phyloP scores from a whole-genome alignment of 805 yeast species.

The Citeromyces nyonsensis region DNA sequence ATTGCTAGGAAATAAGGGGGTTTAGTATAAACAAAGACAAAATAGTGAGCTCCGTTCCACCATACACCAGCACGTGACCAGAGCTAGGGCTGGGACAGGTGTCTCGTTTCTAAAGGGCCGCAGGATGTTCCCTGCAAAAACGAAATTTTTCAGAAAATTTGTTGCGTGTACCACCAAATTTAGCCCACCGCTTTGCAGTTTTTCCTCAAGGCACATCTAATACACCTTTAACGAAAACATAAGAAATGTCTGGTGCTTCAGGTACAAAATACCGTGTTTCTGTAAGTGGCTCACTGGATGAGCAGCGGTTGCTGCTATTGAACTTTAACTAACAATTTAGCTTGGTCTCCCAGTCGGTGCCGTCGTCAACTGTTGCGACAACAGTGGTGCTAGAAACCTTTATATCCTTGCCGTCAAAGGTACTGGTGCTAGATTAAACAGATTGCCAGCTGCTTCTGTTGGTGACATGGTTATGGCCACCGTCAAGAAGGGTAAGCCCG shows the following conservation, averaged over 20 bases:
- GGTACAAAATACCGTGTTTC: constrained; percentile 99
- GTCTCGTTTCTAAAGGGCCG: background rate
- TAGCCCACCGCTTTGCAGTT: background rate
- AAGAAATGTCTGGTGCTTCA: constrained; percentile 85
- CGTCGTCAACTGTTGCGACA: constrained; percentile 99
- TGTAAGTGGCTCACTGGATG: constrained; percentile 38
- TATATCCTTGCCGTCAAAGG: constrained; percentile 98
- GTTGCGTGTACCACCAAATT: background rate
- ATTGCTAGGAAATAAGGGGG: constrained; percentile 1
- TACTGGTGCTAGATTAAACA: constrained; percentile 98
- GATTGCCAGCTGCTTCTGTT: constrained; percentile 99
- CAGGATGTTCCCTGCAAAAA: background rate
- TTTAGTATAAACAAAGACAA: no score
- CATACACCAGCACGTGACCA: no score
- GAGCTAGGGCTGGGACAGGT: no score
- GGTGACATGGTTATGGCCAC: constrained; percentile 99
- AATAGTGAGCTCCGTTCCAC: background rate
- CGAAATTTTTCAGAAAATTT: constrained; percentile 1
- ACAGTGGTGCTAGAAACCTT: constrained; percentile 99
- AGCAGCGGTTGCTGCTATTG: background rate
- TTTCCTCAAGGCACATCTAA: background rate
- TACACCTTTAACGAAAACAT: constrained; percentile 5
- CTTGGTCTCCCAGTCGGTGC: constrained; percentile 99
- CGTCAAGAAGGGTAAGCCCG: constrained; percentile 99
- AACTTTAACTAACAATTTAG: constrained; percentile 20